Conservation (phyloP, 1,139 yeast species). For the Geotrichum candidum region DNA sequence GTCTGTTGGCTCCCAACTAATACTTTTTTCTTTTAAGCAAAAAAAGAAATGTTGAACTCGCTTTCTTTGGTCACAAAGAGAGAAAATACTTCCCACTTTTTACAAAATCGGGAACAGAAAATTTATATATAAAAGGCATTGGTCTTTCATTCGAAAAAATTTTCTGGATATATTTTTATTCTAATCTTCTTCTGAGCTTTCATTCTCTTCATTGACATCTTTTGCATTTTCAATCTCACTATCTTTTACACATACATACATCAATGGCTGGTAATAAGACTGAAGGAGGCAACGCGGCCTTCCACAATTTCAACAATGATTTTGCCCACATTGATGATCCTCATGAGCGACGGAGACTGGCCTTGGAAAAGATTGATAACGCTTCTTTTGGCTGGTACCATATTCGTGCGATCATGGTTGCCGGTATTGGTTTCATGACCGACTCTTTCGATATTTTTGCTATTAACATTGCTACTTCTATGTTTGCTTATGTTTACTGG, state of each 20-base stretch:
- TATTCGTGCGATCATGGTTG: slow-evolving; percentile 77
- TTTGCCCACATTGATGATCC: slow-evolving; percentile 84
- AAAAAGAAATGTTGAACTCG: not conserved
- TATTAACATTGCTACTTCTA: slow-evolving; percentile 66
- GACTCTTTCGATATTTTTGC: slow-evolving; percentile 92
- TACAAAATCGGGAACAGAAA: not conserved
- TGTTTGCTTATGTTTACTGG: slow-evolving; percentile 58
- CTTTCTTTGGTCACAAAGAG: not conserved
- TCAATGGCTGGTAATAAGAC: slow-evolving; percentile 33
- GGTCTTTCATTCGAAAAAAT: not conserved
- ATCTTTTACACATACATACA: not conserved
- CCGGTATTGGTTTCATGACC: slow-evolving; percentile 91
- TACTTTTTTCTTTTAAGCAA: no score
- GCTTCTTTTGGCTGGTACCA: slow-evolving; percentile 87
- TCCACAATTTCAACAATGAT: slow-evolving; percentile 78
- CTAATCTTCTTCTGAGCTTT: not conserved
- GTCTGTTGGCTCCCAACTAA: not conserved
- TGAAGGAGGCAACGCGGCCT: slow-evolving; percentile 82
- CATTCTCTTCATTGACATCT: not conserved
- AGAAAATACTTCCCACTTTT: not conserved
- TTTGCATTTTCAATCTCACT: not conserved
- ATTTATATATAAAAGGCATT: not conserved
- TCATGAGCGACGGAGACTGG: slow-evolving; percentile 81
- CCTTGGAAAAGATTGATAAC: slow-evolving; percentile 80
- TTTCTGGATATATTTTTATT: not conserved